Percentiles rank a stretch among this genome's conserved stretches.
phyloP scores from a whole-genome alignment of 441 rosid genomes.

The Populus hybrid region DNA sequence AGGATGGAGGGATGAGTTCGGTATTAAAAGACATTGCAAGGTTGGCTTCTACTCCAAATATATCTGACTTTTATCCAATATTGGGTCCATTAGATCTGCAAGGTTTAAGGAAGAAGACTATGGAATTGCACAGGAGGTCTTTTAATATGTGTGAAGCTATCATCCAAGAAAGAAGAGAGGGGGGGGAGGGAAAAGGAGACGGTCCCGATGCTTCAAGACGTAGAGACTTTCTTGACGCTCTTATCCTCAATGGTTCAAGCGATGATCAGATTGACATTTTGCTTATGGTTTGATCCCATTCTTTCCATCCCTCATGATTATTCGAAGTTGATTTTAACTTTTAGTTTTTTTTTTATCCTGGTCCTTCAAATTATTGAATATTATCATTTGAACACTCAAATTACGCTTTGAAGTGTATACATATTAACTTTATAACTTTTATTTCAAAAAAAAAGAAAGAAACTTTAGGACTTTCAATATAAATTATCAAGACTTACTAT shows the following conservation, averaged over 20 bases:
- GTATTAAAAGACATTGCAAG: constrained; percentile 25
- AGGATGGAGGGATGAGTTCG: constrained; percentile 20
- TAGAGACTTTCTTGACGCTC: constrained; percentile 28
- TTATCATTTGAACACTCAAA: too few species aligned
- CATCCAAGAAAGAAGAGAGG: constrained; percentile 25
- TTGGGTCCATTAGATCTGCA: constrained; percentile 36
- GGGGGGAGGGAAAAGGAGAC: background rate
- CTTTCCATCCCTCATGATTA: background rate
- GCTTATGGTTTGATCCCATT: constrained; percentile 28
- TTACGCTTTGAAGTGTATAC: too few species aligned
- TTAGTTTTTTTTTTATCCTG: too few species aligned
- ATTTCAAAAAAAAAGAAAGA: too few species aligned
- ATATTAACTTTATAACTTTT: too few species aligned
- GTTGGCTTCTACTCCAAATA: constrained; percentile 31
- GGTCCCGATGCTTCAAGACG: constrained; percentile 3
- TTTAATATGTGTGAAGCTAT: constrained; percentile 19
- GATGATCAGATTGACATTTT: constrained; percentile 34
- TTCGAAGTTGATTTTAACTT: too few species aligned
- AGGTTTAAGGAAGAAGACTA: constrained; percentile 30
- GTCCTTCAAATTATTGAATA: too few species aligned
- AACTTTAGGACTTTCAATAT: too few species aligned
- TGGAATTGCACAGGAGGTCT: constrained; percentile 20
- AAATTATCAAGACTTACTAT: too few species aligned
- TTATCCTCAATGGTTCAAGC: constrained; percentile 29
- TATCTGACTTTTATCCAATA: constrained; percentile 38